A percentile compares a stretch with the other conserved stretches of the same genome.
Conservation (phyloP, 2,329 filamentous ascomycete species). For the Aureobasidium leucospermi region DNA sequence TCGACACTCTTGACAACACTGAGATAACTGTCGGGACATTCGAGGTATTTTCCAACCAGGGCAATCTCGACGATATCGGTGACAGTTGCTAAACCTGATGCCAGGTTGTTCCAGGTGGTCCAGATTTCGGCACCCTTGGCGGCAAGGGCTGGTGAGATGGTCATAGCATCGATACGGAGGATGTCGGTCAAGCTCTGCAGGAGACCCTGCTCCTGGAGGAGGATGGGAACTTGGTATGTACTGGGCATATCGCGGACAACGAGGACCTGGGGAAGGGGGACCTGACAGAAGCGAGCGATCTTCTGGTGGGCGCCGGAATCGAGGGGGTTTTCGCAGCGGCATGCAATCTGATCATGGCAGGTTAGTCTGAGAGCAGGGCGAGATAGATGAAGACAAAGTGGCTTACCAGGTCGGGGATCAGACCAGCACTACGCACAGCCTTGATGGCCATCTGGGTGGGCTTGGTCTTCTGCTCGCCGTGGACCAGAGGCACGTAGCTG, state of each 20-base stretch:
- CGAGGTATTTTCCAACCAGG: constrained; percentile 87
- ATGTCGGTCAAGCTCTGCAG: constrained; percentile 58
- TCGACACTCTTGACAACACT: constrained; percentile 80
- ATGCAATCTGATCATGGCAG: constrained; percentile 55
- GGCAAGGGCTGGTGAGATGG: constrained; percentile 46
- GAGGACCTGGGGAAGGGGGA: constrained; percentile 77
- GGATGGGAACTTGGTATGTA: constrained; percentile 91
- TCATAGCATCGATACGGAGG: constrained; percentile 52
- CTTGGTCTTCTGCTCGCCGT: constrained; percentile 87
- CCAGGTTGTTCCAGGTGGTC: constrained; percentile 68
- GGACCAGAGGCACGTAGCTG: constrained; percentile 72
- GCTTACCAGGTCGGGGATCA: constrained; percentile 44
- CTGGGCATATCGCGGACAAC: constrained; percentile 81
- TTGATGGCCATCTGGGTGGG: constrained; percentile 89
- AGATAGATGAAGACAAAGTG: too few species aligned
- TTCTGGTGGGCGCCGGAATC: constrained; percentile 71
- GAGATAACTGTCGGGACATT: constrained; percentile 78
- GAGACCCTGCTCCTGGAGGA: constrained; percentile 75
- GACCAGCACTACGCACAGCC: constrained; percentile 71
- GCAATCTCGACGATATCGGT: constrained; percentile 69
- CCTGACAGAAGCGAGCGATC: constrained; percentile 82
- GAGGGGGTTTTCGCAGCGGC: constrained; percentile 74
- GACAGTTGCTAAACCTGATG: constrained; percentile 58
- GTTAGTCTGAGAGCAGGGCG: too few species aligned
- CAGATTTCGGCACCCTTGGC: constrained; percentile 63